These are phyloP conservation scores for Diplodia seriata DNA, from an alignment of 2,329 filamentous ascomycete species.

Conservation along the genomic window DNA sequence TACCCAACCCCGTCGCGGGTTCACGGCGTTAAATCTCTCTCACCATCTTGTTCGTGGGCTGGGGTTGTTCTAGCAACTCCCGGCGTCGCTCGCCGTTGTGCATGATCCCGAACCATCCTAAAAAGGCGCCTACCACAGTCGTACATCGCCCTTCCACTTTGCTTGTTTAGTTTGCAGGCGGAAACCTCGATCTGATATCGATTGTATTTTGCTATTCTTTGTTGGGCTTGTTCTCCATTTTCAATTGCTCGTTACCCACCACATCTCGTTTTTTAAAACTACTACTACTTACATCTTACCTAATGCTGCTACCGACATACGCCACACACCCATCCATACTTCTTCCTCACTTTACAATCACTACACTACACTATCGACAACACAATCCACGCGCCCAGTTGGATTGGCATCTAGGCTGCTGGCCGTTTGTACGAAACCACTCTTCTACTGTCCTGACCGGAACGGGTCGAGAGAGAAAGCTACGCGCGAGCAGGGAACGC, in stretches of 20 bases:
- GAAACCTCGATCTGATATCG: slow-evolving; percentile 1
- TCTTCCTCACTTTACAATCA: not conserved
- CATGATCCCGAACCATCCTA: slow-evolving; percentile 24
- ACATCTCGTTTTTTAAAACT: not conserved
- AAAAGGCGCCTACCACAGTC: slow-evolving; percentile 26
- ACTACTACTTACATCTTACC: slow-evolving; percentile 13
- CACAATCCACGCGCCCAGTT: not conserved
- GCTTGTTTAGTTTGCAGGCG: not conserved
- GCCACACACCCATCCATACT: slow-evolving; percentile 2
- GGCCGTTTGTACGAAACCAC: not conserved
- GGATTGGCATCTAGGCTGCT: not conserved
- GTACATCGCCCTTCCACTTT: not conserved
- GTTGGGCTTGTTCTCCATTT: not conserved
- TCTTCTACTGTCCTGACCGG: not conserved
- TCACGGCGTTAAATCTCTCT: slow-evolving; percentile 14
- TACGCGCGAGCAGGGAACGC: not conserved
- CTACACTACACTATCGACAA: not conserved
- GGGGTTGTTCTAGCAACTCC: not conserved
- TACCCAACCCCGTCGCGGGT: slow-evolving; percentile 25
- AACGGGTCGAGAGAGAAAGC: not conserved
- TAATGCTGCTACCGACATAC: slow-evolving; percentile 22
- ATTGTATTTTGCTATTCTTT: slow-evolving; percentile 12
- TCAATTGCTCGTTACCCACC: not conserved
- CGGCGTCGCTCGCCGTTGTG: slow-evolving; percentile 11
- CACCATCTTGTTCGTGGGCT: not conserved